A percentile compares a stretch with the other conserved stretches of the same genome.
Evolutionary conservation across 2,329 filamentous ascomycete genomes (phyloP).

Genomic region (Fusarium nodosum): DNA sequence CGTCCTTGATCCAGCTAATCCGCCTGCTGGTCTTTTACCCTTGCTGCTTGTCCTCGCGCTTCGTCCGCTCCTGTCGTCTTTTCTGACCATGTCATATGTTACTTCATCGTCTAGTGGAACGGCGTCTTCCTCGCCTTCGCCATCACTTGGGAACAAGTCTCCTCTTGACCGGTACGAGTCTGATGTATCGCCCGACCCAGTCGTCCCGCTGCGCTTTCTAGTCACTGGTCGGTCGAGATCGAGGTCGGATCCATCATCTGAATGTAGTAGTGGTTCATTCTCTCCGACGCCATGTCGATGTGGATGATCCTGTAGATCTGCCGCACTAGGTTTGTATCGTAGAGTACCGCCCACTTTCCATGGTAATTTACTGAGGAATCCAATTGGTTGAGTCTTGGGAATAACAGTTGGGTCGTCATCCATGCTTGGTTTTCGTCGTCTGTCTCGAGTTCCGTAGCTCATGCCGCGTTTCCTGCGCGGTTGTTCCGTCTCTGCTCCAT

Average conservation of each 20-base stretch:
- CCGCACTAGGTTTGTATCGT: constrained; percentile 90
- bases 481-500: constrained; percentile 64
- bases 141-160: constrained; percentile 91
- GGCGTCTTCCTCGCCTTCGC: constrained; percentile 89
- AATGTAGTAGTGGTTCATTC: constrained; percentile 75
- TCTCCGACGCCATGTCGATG: constrained; percentile 69
- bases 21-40: constrained; percentile 64
- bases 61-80: constrained; percentile 77
- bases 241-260: constrained; percentile 51
- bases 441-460: constrained; percentile 84
- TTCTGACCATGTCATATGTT: constrained; percentile 82
- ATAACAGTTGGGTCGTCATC: constrained; percentile 89
- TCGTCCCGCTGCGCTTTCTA: constrained; percentile 79
- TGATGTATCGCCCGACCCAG: constrained; percentile 82
- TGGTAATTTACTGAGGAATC: constrained; percentile 85
- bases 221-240: constrained; percentile 51
- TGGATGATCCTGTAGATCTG: constrained; percentile 90
- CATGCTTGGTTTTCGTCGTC: constrained; percentile 61
- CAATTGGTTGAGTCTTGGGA: constrained; percentile 85
- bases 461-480: constrained; percentile 83
- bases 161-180: constrained; percentile 90
- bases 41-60: constrained; percentile 70
- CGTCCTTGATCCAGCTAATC: constrained; percentile 62
- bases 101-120: constrained; percentile 95
- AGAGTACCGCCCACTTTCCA: constrained; percentile 87